Evolutionary conservation across 2,329 filamentous ascomycete genomes (phyloP), one percentile per base, ranked within the genome.

Genomic region (Verticillium nubilum): DNA sequence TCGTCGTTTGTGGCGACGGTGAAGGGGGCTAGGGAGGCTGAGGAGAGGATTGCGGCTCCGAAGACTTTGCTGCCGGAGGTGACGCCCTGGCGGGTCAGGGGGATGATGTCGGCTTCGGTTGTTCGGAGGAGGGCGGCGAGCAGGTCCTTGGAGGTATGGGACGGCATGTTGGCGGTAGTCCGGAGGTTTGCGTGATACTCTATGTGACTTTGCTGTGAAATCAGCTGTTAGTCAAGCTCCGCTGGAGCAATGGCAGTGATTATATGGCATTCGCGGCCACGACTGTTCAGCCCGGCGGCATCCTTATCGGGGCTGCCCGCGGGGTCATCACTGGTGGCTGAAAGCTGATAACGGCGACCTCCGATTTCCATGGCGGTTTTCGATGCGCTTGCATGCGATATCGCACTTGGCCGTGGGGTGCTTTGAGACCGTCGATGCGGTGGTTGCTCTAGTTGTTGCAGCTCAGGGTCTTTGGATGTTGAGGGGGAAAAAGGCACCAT

Each of bases 1-100:
- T 85, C 82, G 68, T 85, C 79, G 73, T 86, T 86, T 53, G 81
- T 85, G 10, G 81, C 76, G 5, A 81, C 76, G 0, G 79, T 81
- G 15, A 80, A 68, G 2, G 78, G 73, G 0, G 64, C 52, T 5
- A 85, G 76, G 17, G 66, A 68, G 2, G 69, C 54, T 1, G 77
- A 74, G 7, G 74, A 72, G 4, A 85, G 72, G 61, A 86, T 80
- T 10, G 82, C 80, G 3, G 82, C 82, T 15, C 82, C 82, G 64
- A 85, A 85, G 35, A 85, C 70, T 64, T 85, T 85, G 69, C 75
- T 80, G 57, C 83, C 82, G 0, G 78, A 78, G 0, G 76, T 70
- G 52, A 85, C 80, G 35, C 81, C 80, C 9, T 69, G 63, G 0
- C 68, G 69, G 1, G 83, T 85, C 25, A 85, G 73, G 0, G 82